Evolutionary conservation across 2,329 filamentous ascomycete species (phyloP), one percentile per base, ranked within the genome.

Genomic region (Esteya vermicola): DNA sequence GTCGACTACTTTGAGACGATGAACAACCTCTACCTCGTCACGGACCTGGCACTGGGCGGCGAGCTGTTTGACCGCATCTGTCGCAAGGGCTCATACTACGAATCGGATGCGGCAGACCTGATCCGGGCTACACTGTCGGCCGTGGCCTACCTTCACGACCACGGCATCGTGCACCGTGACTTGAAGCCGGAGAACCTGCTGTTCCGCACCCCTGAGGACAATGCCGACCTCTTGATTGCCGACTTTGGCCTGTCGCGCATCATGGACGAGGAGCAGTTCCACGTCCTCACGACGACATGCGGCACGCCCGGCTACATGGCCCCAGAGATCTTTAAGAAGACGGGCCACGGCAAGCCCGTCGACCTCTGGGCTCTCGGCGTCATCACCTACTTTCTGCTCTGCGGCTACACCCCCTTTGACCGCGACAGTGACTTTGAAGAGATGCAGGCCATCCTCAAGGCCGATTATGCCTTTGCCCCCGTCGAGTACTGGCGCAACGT

Each of bases 1-100:
- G 91, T 96, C 52, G 91, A 98, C 65, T 98, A 96, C 63, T 98
- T 98, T 56, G 91, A 98, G 66, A 98, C 91, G 7, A 93, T 95
- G 84, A 96, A 98, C 65, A 98, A 98, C 62, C 73, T 98, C 49
- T 98, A 98, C 59, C 79, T 98, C 28, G 91, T 98, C 38, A 96
- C 91, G 33, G 91, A 98, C 55, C 81, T 98, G 25, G 91, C 91
- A 16, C 78, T 96, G 16, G 91, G 91, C 47, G 91, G 91, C 51
- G 91, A 98, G 61, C 76, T 98, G 14, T 98, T 98, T 58, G 91
- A 98, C 60, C 85, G 91, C 51, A 98, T 98, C 60, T 98, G 91
- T 62, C 82, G 91, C 48, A 98, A 98, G 65, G 91, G 91, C 49
- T 93, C 85, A 45, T 98, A 98, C 68, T 96, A 93, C 65, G 91